Evolutionary conservation across 2,329 filamentous ascomycete genomes (phyloP).

Genomic region (Dactylellina cionopaga): DNA sequence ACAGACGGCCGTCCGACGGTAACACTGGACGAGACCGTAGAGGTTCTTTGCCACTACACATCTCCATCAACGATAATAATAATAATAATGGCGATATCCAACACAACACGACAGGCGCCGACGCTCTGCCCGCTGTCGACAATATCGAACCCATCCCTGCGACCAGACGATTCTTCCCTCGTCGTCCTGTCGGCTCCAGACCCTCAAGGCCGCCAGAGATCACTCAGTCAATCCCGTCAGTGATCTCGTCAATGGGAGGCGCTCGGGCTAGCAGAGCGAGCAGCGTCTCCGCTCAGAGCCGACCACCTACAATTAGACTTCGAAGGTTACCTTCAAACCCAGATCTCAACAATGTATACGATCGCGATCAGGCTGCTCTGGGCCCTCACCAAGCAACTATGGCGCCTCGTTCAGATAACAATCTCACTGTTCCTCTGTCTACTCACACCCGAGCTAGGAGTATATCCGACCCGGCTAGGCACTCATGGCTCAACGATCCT

Average conservation of each 20-base stretch:
- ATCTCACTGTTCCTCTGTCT: slow-evolving; percentile 21
- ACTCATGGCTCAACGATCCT: slow-evolving; percentile 48
- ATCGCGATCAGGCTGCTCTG: slow-evolving; percentile 7
- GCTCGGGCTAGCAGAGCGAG: slow-evolving; percentile 27
- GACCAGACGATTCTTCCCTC: slow-evolving; percentile 39
- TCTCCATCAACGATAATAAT: background rate
- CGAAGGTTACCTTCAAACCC: slow-evolving; percentile 40
- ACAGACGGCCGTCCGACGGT: slow-evolving; percentile 22
- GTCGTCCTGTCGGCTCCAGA: slow-evolving; percentile 24
- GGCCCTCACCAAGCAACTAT: slow-evolving; percentile 11
- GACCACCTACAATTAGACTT: slow-evolving; percentile 48
- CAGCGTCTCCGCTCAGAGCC: slow-evolving; percentile 29
- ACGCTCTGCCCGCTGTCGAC: slow-evolving; percentile 4
- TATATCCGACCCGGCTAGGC: slow-evolving; percentile 41
- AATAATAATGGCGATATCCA: background rate
- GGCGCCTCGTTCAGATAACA: slow-evolving; percentile 16
- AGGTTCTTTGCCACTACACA: background rate
- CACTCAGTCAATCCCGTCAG: slow-evolving; percentile 36
- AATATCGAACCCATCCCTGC: slow-evolving; percentile 19
- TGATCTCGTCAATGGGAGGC: slow-evolving; percentile 26
- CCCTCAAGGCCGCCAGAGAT: slow-evolving; percentile 7
- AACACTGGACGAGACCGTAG: slow-evolving; percentile 8
- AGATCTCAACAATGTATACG: slow-evolving; percentile 43
- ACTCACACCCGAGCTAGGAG: slow-evolving; percentile 32
- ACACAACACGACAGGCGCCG: background rate